These are phyloP conservation scores for Asterochloris sp. DNA, from an alignment of 139 green algal species.

Conservation along the genomic window DNA sequence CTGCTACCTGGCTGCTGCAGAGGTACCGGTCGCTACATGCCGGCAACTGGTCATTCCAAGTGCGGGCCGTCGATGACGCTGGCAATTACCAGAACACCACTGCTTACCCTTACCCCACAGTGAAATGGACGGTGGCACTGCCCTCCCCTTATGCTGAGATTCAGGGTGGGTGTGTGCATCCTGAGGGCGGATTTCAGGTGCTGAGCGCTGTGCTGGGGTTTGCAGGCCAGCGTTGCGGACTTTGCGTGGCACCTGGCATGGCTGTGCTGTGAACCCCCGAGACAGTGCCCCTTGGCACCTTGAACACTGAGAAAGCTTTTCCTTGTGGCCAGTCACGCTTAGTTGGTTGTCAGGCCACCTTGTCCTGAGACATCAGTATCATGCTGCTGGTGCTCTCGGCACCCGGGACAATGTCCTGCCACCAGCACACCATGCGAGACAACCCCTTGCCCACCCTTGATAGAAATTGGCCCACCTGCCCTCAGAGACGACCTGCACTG, in stretches of 20 bases:
- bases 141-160: background rate
- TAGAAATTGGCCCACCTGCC: too few species aligned
- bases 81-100: constrained; percentile 34
- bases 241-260: background rate
- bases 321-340: background rate
- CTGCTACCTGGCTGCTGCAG: constrained; percentile 1
- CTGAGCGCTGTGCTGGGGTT: background rate
- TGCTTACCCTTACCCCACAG: background rate
- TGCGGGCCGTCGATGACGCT: constrained; percentile 31
- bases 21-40: constrained; percentile 16
- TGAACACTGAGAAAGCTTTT: background rate
- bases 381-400: too few species aligned
- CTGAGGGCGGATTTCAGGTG: background rate
- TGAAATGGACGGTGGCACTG: background rate
- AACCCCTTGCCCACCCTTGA: too few species aligned
- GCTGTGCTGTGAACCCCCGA: background rate
- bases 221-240: background rate
- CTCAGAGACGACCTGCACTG: background rate
- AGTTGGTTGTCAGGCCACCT: background rate
- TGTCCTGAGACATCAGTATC: too few species aligned
- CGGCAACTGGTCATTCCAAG: constrained; percentile 18
- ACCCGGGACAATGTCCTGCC: too few species aligned
- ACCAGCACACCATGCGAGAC: too few species aligned
- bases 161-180: background rate
- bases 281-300: background rate